Base-by-base conservation (phyloP, 495 filamentous ascomycete genomes). In the Sabuloglossum arenarium region DNA sequence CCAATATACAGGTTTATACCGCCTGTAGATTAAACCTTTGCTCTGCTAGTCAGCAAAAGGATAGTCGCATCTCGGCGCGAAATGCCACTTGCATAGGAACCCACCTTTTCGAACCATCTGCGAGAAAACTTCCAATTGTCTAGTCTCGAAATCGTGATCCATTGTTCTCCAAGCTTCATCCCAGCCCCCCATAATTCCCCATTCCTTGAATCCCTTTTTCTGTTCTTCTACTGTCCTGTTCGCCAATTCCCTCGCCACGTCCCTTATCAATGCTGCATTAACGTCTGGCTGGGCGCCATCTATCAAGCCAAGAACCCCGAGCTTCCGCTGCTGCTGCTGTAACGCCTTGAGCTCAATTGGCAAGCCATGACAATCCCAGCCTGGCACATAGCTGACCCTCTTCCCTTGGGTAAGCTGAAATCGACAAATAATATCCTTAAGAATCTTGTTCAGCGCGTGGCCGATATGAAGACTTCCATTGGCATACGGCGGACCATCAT, bases 261-360 rank as follows among this genome's bases (percentile, higher is more conserved):
- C 71, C 12, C 93, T 78, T 43, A 94, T 77, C 34, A 63, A 61
- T 29, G 71, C 63, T 0, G 77, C 66, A 16, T 60, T 58, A 49
- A 25, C 53, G 59, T 61, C 55, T 54, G 56, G 37, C 30, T 46
- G 39, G 4, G 59, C 39, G 37, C 28, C 55, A 42, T 65, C 55
- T 45, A 59, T 10, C 29, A 19, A 5, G 24, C 19, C n/a, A n/a
- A 11, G 29, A 30, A 42, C 53, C 21, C 59, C 58, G 27, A 21
- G 51, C 21, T 55, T 57, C 39, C 56, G 55, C 8, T 69, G 58
- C 46, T 73, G 67, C 47, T 68, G 67, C 62, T 85, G 84, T 34
- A 98, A 77, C n/a, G 90, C 91, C 67, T 95, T 96, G 42, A 97
- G 72, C 73, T 99, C 91, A 68, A 99, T 99, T 8, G 91, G 91